Percentiles rank a stretch among this genome's conserved stretches.
Conservation (phyloP, 768 basidiomycete species). For the Naganishia randhawae region DNA sequence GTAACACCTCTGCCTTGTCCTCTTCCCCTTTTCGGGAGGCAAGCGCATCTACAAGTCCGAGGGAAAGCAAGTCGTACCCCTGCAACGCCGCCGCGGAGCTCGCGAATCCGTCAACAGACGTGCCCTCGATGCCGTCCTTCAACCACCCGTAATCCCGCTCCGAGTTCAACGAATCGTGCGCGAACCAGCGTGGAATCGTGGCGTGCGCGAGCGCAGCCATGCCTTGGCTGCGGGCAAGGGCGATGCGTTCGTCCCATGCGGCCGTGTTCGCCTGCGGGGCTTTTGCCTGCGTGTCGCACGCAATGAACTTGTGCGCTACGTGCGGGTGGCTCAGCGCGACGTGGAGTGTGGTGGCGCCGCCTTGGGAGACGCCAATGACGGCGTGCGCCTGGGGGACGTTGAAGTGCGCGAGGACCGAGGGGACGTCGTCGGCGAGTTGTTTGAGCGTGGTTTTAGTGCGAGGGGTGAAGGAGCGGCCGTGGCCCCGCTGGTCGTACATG, state of each 20-base stretch:
- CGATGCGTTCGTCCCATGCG: constrained; percentile 51
- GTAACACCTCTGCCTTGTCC: constrained; percentile 37
- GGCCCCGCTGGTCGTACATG: constrained; percentile 49
- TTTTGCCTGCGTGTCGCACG: constrained; percentile 49
- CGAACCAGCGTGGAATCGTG: constrained; percentile 49
- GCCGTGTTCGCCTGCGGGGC: constrained; percentile 44
- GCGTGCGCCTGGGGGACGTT: constrained; percentile 36
- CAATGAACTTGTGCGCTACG: constrained; percentile 37
- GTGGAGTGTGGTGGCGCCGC: constrained; percentile 47
- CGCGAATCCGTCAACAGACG: constrained; percentile 45
- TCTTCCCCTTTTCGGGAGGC: constrained; percentile 29
- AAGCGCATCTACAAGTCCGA: constrained; percentile 38
- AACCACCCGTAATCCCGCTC: constrained; percentile 34
- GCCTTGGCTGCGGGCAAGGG: constrained; percentile 35
- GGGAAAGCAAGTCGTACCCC: constrained; percentile 45
- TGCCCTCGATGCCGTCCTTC: constrained; percentile 37
- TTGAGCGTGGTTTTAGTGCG: constrained; percentile 38
- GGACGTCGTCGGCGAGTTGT: constrained; percentile 44
- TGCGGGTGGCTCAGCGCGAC: constrained; percentile 43
- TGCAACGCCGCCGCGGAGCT: constrained; percentile 44
- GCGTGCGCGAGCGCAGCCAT: constrained; percentile 43
- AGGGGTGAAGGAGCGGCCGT: constrained; percentile 46
- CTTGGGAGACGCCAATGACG: constrained; percentile 50
- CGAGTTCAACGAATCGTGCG: constrained; percentile 33
- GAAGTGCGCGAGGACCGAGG: constrained; percentile 39